Evolutionary conservation across 208 protist species (phyloP).

Genomic region (Trypanosoma caninum): DNA sequence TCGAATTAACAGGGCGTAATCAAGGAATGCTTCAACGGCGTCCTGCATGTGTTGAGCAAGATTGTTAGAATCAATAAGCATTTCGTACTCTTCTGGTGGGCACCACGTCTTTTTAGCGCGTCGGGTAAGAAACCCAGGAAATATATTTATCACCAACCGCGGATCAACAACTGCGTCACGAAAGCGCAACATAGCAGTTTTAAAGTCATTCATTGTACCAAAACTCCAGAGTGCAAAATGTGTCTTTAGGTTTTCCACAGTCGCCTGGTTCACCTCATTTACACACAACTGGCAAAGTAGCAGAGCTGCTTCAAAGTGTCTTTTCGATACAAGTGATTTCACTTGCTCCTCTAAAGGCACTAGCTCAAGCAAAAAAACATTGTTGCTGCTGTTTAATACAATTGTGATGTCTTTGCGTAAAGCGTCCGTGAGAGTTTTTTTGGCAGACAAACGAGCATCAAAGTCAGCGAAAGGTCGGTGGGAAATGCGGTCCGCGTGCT

Average conservation of each 20-base stretch:
- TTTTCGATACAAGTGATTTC: conserved; percentile 20
- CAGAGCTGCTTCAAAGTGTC: conserved; percentile 35
- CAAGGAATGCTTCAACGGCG: conserved; percentile 23
- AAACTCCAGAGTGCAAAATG: conserved; percentile 49
- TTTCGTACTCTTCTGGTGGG: conserved; percentile 8
- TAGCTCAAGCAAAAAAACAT: conserved; percentile 34
- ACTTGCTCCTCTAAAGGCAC: conserved; percentile 28
- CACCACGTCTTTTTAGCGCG: conserved; percentile 8
- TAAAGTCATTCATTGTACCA: conserved; percentile 23
- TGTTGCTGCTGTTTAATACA: conserved; percentile 22
- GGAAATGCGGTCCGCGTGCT: conserved; percentile 27
- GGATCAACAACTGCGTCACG: conserved; percentile 39
- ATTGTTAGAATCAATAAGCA: not conserved
- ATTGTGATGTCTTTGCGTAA: conserved; percentile 36
- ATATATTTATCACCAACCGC: conserved; percentile 45
- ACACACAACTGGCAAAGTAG: conserved; percentile 60
- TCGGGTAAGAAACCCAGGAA: conserved; percentile 30
- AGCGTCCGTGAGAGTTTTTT: conserved; percentile 6
- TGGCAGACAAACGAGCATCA: conserved; percentile 37
- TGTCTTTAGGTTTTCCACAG: conserved; percentile 27
- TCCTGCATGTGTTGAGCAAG: conserved; percentile 8
- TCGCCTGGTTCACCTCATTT: conserved; percentile 33
- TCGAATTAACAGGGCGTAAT: conserved; percentile 19
- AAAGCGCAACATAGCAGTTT: conserved; percentile 40
- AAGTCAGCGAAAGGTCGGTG: conserved; percentile 49